Base-by-base conservation (phyloP, 2,329 filamentous ascomycete genomes). In the Clonostachys byssicola region DNA sequence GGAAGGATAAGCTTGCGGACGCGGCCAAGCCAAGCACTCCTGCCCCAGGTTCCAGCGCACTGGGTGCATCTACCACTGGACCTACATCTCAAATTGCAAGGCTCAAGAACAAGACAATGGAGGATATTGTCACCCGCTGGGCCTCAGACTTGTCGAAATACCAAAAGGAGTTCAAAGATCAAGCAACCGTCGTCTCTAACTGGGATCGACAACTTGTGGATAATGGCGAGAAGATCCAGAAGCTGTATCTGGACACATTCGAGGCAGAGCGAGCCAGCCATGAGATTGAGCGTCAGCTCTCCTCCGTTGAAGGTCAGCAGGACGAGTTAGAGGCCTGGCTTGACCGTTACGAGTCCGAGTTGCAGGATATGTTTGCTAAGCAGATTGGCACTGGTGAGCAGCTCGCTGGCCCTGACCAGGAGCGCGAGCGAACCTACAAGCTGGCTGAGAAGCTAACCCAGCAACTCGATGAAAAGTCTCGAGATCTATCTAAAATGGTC, bases 91-190 rank as follows among this genome's bases (percentile, higher is more conserved):
- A 91, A 48, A 83, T 95, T 59, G 94, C 92, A 5, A 86, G 94
- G 30, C 76, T 99, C 36, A 96, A 96, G 75, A 96, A 96, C 68
- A 97, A 96, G 72, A 96, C 92, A 1, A 96, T 99, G 88, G 94
- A 99, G 61, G 94, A 99, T 64, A 96, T 99, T 53, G 91, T 99
- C 54, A 96, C 90, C 5, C 85, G 91, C 34, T 99, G 94, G 94
- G 94, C 94, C 3, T 90, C 91, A 0, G 94, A 97, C 61, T 75
- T 99, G 44, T 88, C 91, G 46, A 95, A 95, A 61, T 96, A 99
- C 62, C 92, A 97, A 61, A 95, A 96, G 65, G 90, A 95, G 49
- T 99, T 97, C 72, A 91, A 95, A 63, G 80, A 86, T 34, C 91
- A 97, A 65, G 92, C 95, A 5, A 80, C 85, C 51, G 87, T 91